Evolutionary conservation across 306 rosid genomes (phyloP), one percentile per base, ranked within the genome.

Genomic region (Rubus idaeus): DNA sequence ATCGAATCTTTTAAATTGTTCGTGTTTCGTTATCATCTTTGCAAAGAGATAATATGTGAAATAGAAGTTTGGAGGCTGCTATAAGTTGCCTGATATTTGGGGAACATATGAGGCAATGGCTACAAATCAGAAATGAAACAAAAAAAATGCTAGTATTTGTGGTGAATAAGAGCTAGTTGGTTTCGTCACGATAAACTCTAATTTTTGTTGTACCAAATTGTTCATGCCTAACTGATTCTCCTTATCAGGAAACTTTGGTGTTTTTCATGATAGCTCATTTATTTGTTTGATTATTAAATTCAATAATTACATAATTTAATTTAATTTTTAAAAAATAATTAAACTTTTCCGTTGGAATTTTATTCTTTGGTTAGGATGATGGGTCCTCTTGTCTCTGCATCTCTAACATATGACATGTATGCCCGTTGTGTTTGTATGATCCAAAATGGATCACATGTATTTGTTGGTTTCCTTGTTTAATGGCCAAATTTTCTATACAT

Each of bases 341-440:
- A 6, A 5, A 0, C 18, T 13, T 42, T 42, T 0, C 3, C 1
- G 44, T 45, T 58, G 11, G 35, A 8, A 23, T 23, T 60, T 58
- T 21, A 17, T 41, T 40, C 14, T 17, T 16, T 74, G 42, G 57
- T 44, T 58, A 14, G 67, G 18, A 11, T 57, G 62, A n/a, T 67
- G 67, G 45, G 57, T 56, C n/a, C 47, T 64, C 13, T 73, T 53
- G 16, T 41, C 39, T 11, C 41, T 66, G 6, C 70, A 44, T 37
- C 72, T 45, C 69, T 55, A 3, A 73, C 66, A 57, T 26, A 63
- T 68, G 67, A 23, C 73, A 74, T 68, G 62, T 4, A 64, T 73
- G 73, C 49, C 35, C 42, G 21, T 55, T 71, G 16, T 75, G 63
- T 50, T 74, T 39, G n/a, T 75, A 20, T 64, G 47, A 67, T 75